Base-by-base conservation (phyloP, 306 rosid genomes). In the Cicer yamashitae region DNA sequence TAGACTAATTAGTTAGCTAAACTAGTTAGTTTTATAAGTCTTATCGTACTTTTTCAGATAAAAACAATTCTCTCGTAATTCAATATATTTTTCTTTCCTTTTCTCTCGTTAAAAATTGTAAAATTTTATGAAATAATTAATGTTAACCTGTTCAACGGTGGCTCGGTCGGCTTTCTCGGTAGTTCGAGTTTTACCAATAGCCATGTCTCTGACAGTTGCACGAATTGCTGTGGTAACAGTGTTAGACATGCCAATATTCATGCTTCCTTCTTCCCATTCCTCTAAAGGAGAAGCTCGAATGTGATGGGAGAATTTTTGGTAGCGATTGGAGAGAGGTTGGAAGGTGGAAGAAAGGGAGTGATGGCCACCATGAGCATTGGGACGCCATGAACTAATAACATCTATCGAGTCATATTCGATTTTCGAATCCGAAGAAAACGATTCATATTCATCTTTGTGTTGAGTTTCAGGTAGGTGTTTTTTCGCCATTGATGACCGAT, bases 211-310 rank as follows among this genome's bases (percentile, higher is more conserved):
- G 48, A 90, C 90, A 77, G 96, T 93, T 56, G 11, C 93, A n/a
- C 97, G 91, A 69, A 93, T 93, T 2, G 92, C 96, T 1, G 98
- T 88, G 1, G 93, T 89, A 53, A 93, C 98, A 8, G 97, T 88
- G 70, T 91, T 93, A 4, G 97, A 93, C 96, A 93, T 89, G 65
- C 92, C 92, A 17, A 84, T 83, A 30, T 86, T 80, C 69, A 85
- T 37, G 77, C 96, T 88, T 11, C 98, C 98, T 82, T 93, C 98
- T 82, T 93, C 98, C 98, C 98, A 89, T 51, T 93, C 91, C 92
- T 93, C 93, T 2, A 93, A 85, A 25, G 94, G 97, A 1, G 97
- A 85, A 76, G 94, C 98, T 8, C 96, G 87, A 61, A 90, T 91
- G 44, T 86, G 96, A 60, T 81, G 71, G 15, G 96, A 37, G 84